Percentiles rank a stretch among this genome's conserved stretches.
phyloP scores from a whole-genome alignment of 192 early-diverging fungal genomes.

The Backusella sp. region DNA sequence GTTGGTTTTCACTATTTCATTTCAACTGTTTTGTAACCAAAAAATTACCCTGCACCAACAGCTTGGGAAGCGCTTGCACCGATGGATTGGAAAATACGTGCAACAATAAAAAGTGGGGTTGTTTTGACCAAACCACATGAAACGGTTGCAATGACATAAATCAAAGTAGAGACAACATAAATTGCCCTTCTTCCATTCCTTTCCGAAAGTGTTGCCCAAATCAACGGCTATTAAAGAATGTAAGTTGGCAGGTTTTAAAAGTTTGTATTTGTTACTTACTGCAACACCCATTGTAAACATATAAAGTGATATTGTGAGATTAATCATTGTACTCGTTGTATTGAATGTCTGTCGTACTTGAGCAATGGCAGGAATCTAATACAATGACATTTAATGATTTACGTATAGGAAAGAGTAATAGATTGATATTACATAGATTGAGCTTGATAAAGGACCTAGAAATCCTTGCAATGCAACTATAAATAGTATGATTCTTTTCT shows the following conservation, averaged over 20 bases:
- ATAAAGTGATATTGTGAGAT: conserved; percentile 32
- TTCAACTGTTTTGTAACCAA: not conserved
- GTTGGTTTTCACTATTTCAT: not conserved
- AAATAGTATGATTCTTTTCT: conserved; percentile 26
- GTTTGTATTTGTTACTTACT: not conserved
- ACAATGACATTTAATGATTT: not conserved
- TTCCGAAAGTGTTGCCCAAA: conserved; percentile 39
- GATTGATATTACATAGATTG: conserved; percentile 27
- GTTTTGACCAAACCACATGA: conserved; percentile 31
- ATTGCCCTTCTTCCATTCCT: conserved; percentile 29
- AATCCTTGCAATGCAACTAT: conserved; percentile 37
- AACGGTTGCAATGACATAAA: conserved; percentile 31
- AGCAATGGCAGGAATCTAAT: conserved; percentile 32
- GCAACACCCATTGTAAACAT: conserved; percentile 29
- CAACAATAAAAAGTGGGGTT: conserved; percentile 22
- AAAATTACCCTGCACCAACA: conserved; percentile 31
- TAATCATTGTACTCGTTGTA: conserved; percentile 25
- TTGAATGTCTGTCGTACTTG: conserved; percentile 22
- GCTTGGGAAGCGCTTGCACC: conserved; percentile 36
- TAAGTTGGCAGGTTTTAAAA: not conserved
- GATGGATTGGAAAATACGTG: conserved; percentile 27
- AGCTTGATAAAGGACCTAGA: conserved; percentile 33
- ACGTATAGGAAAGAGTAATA: not conserved
- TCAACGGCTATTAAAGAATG: conserved; percentile 26
- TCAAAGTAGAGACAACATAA: conserved; percentile 24